phyloP scores from a whole-genome alignment of 495 filamentous ascomycete genomes.

The Parathielavia appendiculata region DNA sequence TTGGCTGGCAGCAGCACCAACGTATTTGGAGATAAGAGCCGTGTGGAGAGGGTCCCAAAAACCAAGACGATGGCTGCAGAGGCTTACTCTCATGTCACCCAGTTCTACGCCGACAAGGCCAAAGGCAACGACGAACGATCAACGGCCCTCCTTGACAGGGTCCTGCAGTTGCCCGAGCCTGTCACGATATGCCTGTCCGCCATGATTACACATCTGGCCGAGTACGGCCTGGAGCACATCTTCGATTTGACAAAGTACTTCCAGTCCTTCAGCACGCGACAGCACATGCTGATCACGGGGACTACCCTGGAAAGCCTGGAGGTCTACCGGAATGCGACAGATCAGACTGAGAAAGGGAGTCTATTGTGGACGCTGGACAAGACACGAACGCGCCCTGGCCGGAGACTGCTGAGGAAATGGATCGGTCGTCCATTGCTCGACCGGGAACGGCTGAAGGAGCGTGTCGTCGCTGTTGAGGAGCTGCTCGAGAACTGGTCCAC shows the following conservation, averaged over 20 bases:
- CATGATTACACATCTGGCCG: conserved; percentile 91
- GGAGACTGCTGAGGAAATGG: conserved; percentile 86
- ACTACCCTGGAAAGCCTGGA: conserved; percentile 93
- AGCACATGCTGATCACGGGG: conserved; percentile 94
- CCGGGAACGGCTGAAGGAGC: conserved; percentile 67
- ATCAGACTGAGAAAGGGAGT: conserved; percentile 79
- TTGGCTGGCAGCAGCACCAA: conserved; percentile 81
- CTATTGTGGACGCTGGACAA: conserved; percentile 95
- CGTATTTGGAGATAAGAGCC: conserved; percentile 84
- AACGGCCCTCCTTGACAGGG: conserved; percentile 70
- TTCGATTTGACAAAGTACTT: conserved; percentile 98
- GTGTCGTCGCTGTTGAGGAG: conserved; percentile 87
- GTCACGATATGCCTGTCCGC: conserved; percentile 90
- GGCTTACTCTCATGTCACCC: conserved; percentile 81
- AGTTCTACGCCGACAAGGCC: conserved; percentile 89
- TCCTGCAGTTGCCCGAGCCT: conserved; percentile 75
- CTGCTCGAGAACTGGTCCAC: conserved; percentile 63
- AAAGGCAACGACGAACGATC: conserved; percentile 51
- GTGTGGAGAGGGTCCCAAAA: conserved; percentile 73
- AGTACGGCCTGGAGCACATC: conserved; percentile 93
- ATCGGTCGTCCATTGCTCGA: conserved; percentile 88
- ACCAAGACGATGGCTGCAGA: conserved; percentile 78
- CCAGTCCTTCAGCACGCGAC: conserved; percentile 88
- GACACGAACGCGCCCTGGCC: conserved; percentile 85
- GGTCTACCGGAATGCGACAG: conserved; percentile 92